Percentiles rank a stretch among this genome's conserved stretches.
Conservation (phyloP, 371 early-diverging fungal genomes). For the Mucor sp. region DNA sequence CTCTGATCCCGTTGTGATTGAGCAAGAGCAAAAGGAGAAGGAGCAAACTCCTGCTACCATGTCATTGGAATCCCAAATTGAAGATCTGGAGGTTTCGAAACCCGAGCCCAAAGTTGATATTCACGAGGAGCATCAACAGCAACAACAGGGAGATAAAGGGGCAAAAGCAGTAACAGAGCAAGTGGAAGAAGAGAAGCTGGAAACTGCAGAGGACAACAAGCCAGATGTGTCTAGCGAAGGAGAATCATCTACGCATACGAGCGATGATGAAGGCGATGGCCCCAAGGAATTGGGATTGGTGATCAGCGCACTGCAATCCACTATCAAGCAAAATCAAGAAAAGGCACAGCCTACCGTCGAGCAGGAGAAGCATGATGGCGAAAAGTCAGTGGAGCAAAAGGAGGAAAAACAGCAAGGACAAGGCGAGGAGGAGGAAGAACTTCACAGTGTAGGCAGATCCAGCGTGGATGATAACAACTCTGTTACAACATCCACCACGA, state of each 20-base stretch:
- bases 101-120: neutral
- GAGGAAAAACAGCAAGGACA: neutral
- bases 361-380: neutral
- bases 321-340: slow-evolving; percentile 23
- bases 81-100: slow-evolving; percentile 16
- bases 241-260: slow-evolving; percentile 7
- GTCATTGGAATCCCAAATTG: neutral
- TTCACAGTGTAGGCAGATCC: slow-evolving; percentile 10
- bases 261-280: slow-evolving; percentile 10
- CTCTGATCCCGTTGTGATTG: neutral
- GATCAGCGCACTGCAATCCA: slow-evolving; percentile 23
- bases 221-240: neutral
- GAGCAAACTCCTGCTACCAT: neutral
- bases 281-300: slow-evolving; percentile 22
- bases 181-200: neutral
- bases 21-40: neutral
- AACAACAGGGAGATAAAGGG: neutral
- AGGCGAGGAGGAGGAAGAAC: neutral
- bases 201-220: slow-evolving; percentile 3
- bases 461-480: slow-evolving; percentile 15
- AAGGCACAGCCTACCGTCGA: neutral
- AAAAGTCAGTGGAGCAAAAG: neutral
- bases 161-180: neutral
- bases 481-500: slow-evolving; percentile 4
- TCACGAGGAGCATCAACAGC: neutral